These are phyloP conservation scores for Linum lewisii DNA, from an alignment of 345 rosid species.

Conservation along the genomic window DNA sequence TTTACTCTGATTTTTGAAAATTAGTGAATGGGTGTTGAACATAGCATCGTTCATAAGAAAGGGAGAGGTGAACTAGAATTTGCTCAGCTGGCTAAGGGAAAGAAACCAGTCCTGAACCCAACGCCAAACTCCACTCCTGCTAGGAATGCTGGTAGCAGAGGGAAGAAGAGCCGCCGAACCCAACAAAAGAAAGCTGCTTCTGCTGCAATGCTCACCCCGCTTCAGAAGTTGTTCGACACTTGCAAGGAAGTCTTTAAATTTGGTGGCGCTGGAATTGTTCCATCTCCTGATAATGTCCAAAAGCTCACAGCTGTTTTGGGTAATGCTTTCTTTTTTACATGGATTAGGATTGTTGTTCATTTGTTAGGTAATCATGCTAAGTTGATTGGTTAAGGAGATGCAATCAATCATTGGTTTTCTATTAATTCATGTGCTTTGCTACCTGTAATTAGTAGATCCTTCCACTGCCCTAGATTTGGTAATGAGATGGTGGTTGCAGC, in stretches of 20 bases:
- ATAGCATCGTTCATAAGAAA: conserved; percentile 25
- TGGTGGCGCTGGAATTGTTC: conserved; percentile 43
- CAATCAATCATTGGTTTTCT: background rate
- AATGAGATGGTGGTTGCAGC: too few relatives aligned
- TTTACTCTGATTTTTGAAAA: background rate
- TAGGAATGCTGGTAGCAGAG: conserved; percentile 15
- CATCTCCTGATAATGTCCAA: conserved; percentile 49
- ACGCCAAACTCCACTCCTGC: conserved; percentile 6
- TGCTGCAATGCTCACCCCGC: conserved; percentile 17
- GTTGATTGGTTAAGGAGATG: conserved; percentile 6
- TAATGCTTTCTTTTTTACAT: conserved; percentile 15
- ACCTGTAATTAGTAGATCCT: too few relatives aligned
- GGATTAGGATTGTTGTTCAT: too few relatives aligned
- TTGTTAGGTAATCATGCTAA: background rate
- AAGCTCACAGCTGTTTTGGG: conserved; percentile 58
- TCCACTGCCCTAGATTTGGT: too few relatives aligned
- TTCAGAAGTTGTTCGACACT: conserved; percentile 57
- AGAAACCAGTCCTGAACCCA: conserved; percentile 11
- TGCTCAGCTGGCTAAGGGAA: conserved; percentile 28
- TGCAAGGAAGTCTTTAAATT: conserved; percentile 63
- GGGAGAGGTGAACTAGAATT: conserved; percentile 19
- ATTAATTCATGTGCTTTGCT: too few relatives aligned
- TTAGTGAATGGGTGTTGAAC: conserved; percentile 52
- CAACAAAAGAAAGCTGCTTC: conserved; percentile 13
- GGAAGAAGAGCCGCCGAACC: conserved; percentile 32